phyloP scores from a whole-genome alignment of 768 basidiomycete genomes.

The Cantharellus cinnabarinus region DNA sequence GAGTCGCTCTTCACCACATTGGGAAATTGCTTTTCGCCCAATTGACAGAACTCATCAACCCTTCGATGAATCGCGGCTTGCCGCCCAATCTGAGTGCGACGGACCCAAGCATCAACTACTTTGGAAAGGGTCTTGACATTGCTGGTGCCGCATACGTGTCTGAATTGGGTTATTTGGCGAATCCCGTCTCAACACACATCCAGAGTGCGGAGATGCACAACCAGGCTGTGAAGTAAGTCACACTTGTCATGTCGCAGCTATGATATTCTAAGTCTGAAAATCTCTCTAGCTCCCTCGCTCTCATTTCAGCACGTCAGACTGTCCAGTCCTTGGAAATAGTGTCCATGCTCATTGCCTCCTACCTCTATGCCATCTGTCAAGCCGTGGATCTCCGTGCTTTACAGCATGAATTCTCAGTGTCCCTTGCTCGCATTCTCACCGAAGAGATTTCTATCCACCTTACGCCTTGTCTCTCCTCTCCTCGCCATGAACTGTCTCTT shows the following conservation, averaged over 20 bases:
- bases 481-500: conserved; percentile 22
- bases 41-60: conserved; percentile 53
- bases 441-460: conserved; percentile 32
- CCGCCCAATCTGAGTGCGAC: conserved; percentile 63
- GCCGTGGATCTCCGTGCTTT: conserved; percentile 48
- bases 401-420: conserved; percentile 39
- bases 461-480: conserved; percentile 16
- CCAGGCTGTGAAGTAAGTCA: conserved; percentile 66
- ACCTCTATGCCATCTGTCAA: conserved; percentile 62
- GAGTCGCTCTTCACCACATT: conserved; percentile 46
- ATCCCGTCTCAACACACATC: conserved; percentile 66
- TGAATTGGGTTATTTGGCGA: conserved; percentile 66
- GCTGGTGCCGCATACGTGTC: conserved; percentile 61
- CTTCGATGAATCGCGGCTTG: conserved; percentile 65
- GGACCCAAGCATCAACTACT: conserved; percentile 66
- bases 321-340: conserved; percentile 60
- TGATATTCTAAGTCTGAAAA: neutral
- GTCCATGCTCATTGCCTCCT: conserved; percentile 50
- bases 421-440: conserved; percentile 26
- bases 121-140: conserved; percentile 71
- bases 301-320: conserved; percentile 67
- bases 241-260: neutral
- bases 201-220: conserved; percentile 87
- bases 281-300: conserved; percentile 44
- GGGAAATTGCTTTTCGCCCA: conserved; percentile 53